Base-by-base conservation (phyloP, 768 basidiomycete species). In the Mycena crocata region DNA sequence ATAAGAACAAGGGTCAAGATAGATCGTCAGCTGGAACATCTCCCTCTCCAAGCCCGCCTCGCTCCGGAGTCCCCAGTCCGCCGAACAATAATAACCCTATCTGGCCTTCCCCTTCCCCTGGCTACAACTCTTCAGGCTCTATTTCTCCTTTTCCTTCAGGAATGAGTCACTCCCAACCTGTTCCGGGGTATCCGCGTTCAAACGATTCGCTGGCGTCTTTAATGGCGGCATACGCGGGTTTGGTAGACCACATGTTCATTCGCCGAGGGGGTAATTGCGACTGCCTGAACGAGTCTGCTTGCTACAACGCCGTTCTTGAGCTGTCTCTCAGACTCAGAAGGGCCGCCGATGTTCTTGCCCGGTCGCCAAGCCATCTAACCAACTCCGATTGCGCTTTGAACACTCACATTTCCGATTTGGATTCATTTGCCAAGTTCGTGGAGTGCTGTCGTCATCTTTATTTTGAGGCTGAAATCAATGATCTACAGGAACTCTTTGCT, bases 321-420 rank as follows among this genome's bases (percentile, higher is more conserved):
- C 62, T 68, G 39, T 64, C 68, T 9, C 62, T 64, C 35, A n/a
- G 58, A 37, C 68, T 69, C 59, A 52, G 66, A 21, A 63, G 35
- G 21, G 51, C 66, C 13, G 54, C 68, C 15, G 55, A 64, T n/a
- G 54, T 69, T 10, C 63, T 69, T 35, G 28, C 68, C 40, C 62
- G 59, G 28, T 67, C 49, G 37, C 63, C 63, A 28, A 64, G 55
- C 34, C 62, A 69, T 52, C 57, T 54, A 24, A 56, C 37, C 32
- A n/a, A 31, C 31, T n/a, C 51, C n/a, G 57, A 51, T 24, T 68
- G 67, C 52, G 26, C 62, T 1, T 34, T 68, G 57, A 64, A 64
- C 42, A 23, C 44, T 5, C 67, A 61, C 15, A 64, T 68, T 9
- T 49, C 67, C 28, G 62, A 68, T 32, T 40, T 68, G 39, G 67